Base-by-base conservation (phyloP, 164 flowering plant genomes). In the Stephania cephalantha region DNA sequence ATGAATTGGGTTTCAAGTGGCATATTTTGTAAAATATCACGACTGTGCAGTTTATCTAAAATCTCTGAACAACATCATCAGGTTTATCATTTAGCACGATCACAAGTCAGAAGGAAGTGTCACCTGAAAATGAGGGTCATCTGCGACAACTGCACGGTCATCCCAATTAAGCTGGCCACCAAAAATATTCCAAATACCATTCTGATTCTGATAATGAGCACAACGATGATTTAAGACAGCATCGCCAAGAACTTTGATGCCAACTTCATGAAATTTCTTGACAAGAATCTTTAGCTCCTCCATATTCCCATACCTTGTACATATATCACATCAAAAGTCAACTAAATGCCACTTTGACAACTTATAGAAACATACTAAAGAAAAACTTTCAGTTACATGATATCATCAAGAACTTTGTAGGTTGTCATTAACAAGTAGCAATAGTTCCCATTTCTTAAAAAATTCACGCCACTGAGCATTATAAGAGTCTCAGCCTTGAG, bases 81-180 rank as follows among this genome's bases (percentile, higher is more conserved):
- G 66, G 66, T 71, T 12, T 30, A 6, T 69, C 5, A 64, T 22
- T 52, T 64, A 18, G 4, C 45, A 70, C 63, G 65, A 25, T 15
- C 64, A n/a, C 2, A 58, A 58, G 65, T 58, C 65, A 17, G 65
- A 58, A 58, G n/a, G 65, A 4, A 48, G 65, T 50, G 50, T 50
- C 76, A 95, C 99, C 99, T 95, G 97, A 85, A 95, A 93, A 85
- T 95, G 99, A 44, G 98, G 98, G 85, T 95, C 99, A 83, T 95
- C 99, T 31, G 88, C 87, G 74, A 95, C 99, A 76, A 95, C 84
- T 46, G 99, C 99, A 45, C 91, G 86, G 77, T 91, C 98, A 88
- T 95, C 99, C 99, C 99, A 95, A 79, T 90, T 92, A 66, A 93
- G 74, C 73, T 86, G 88, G 64, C 98, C 99, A 71, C 99, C 99